These are phyloP conservation scores for Colletotrichum australisinense DNA, from an alignment of 2,329 filamentous ascomycete species.

Conservation along the genomic window DNA sequence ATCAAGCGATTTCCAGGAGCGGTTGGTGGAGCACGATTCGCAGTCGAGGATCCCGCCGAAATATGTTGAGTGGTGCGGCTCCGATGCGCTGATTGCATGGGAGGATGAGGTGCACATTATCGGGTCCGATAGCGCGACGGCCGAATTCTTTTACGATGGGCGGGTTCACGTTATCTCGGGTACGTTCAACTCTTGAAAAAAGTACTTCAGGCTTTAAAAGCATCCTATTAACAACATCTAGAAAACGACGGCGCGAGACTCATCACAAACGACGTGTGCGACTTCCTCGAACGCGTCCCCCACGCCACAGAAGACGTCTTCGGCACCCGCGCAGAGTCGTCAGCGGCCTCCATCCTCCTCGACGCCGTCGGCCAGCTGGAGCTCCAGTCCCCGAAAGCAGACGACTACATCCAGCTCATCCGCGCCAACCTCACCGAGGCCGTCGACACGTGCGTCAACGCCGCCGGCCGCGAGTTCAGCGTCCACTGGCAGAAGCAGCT, in stretches of 20 bases:
- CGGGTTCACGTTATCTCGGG: constrained; percentile 91
- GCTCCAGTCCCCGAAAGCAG: constrained; percentile 93
- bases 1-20: constrained; percentile 93
- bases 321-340: constrained; percentile 86
- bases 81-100: constrained; percentile 95
- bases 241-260: constrained; percentile 88
- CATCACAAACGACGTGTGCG: constrained; percentile 93
- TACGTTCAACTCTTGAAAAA: constrained; percentile 47
- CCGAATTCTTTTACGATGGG: constrained; percentile 88
- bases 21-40: constrained; percentile 91
- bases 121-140: constrained; percentile 82
- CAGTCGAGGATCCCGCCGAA: constrained; percentile 86
- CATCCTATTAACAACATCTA: constrained; percentile 42
- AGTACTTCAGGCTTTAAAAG: not conserved
- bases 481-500: constrained; percentile 94
- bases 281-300: constrained; percentile 95
- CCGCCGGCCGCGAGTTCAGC: constrained; percentile 91
- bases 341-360: constrained; percentile 89
- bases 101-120: constrained; percentile 97
- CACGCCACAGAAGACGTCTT: constrained; percentile 90
- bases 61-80: constrained; percentile 95
- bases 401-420: constrained; percentile 97
- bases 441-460: constrained; percentile 92
- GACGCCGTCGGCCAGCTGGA: constrained; percentile 94
- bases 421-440: constrained; percentile 88